phyloP scores from a whole-genome alignment of 1,139 yeast genomes.

The Hyphopichia buzzinii region DNA sequence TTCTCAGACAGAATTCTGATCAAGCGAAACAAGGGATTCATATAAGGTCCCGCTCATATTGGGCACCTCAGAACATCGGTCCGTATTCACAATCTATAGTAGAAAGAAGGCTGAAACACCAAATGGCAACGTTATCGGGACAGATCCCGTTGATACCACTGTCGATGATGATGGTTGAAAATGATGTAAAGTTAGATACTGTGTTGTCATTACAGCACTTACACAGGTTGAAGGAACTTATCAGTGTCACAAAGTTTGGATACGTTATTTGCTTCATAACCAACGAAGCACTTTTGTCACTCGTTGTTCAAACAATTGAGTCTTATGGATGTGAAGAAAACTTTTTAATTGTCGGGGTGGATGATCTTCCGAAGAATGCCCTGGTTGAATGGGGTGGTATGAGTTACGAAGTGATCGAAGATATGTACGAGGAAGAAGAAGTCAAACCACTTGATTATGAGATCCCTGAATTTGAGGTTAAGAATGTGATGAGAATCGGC shows the following conservation, averaged over 20 bases:
- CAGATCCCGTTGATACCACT: conserved; percentile 85
- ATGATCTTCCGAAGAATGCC: conserved; percentile 67
- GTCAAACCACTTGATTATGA: not conserved
- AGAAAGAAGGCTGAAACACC: conserved; percentile 34
- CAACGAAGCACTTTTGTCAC: conserved; percentile 11
- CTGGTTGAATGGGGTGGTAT: conserved; percentile 77
- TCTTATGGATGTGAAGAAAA: conserved; percentile 22
- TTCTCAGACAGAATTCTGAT: conserved; percentile 23
- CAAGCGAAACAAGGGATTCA: conserved; percentile 64
- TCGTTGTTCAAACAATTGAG: conserved; percentile 39
- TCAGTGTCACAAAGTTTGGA: conserved; percentile 43
- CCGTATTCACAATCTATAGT: conserved; percentile 89
- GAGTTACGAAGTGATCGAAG: conserved; percentile 36
- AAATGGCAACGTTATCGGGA: conserved; percentile 73
- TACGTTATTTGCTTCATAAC: conserved; percentile 58
- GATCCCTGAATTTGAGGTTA: not conserved
- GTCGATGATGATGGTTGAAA: conserved; percentile 48
- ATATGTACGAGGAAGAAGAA: conserved; percentile 28
- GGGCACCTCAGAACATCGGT: conserved; percentile 99
- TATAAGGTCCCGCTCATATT: conserved; percentile 85
- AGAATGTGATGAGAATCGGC: not conserved
- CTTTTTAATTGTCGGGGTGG: conserved; percentile 57
- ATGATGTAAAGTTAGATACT: conserved; percentile 26
- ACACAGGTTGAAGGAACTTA: conserved; percentile 57
- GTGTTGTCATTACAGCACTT: conserved; percentile 73